Percentiles rank a stretch among this genome's conserved stretches.
Conservation (phyloP, 2,329 filamentous ascomycete species). For the Ophiostoma tasmaniense region DNA sequence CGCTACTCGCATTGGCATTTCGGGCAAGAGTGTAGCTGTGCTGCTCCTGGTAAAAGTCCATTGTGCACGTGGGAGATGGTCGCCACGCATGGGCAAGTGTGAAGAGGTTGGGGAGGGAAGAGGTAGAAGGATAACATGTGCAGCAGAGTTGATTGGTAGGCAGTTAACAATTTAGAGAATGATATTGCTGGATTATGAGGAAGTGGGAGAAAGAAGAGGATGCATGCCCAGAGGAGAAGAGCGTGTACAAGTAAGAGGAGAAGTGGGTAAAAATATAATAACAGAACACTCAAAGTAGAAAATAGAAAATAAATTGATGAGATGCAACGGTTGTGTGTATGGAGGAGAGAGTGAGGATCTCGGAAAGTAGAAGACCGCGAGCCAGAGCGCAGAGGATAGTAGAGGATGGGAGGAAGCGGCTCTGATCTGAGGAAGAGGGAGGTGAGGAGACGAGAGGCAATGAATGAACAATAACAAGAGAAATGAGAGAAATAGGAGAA, state of each 20-base stretch:
- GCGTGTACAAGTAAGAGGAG: constrained; percentile 13
- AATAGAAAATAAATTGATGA: constrained; percentile 1
- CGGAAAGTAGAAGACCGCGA: not conserved
- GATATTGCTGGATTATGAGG: constrained; percentile 6
- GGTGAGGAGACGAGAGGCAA: not conserved
- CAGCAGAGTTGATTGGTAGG: not conserved
- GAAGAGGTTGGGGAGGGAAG: constrained; percentile 9
- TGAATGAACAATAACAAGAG: not conserved
- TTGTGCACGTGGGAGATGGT: not conserved
- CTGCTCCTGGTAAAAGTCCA: constrained; percentile 23
- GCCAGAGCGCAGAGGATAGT: not conserved
- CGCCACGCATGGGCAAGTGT: constrained; percentile 8
- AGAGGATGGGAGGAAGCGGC: not conserved
- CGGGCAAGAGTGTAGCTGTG: constrained; percentile 35
- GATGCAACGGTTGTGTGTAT: constrained; percentile 1
- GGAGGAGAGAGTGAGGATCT: not conserved
- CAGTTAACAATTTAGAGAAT: no score
- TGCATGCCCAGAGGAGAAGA: constrained; percentile 3
- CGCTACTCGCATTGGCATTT: constrained; percentile 29
- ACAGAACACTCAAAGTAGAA: not conserved
- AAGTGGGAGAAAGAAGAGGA: constrained; percentile 18
- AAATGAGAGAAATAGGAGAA: no score
- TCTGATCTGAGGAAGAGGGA: not conserved
- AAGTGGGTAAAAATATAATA: constrained; percentile 11
- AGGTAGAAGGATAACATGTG: constrained; percentile 7